A percentile compares a stretch with the other conserved stretches of the same genome.
phyloP scores from a whole-genome alignment of 257 asterid genomes.

The Misopates orontium region DNA sequence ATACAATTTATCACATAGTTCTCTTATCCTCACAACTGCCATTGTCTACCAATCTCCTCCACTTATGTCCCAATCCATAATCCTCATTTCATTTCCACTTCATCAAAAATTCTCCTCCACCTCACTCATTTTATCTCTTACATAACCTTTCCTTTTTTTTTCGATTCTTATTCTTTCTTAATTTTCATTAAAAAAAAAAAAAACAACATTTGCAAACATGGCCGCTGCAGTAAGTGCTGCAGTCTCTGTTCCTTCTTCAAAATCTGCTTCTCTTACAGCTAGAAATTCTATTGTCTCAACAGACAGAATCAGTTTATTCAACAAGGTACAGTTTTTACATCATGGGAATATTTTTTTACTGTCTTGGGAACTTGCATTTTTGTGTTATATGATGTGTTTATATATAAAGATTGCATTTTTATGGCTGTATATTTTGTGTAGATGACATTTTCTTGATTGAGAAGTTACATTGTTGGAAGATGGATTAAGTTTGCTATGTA shows the following conservation, averaged over 20 bases:
- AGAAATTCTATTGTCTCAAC: slow-evolving; percentile 59
- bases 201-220: slow-evolving; percentile 40
- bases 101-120: slow-evolving; percentile 20
- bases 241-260: slow-evolving; percentile 81
- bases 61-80: slow-evolving; percentile 43
- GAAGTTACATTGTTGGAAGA: not conserved
- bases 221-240: slow-evolving; percentile 96
- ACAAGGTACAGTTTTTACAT: slow-evolving; percentile 49
- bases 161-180: slow-evolving; percentile 16
- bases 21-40: slow-evolving; percentile 49
- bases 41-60: slow-evolving; percentile 49
- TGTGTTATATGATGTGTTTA: no score
- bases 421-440: no score
- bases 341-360: not conserved
- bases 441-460: not conserved
- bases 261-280: slow-evolving; percentile 55
- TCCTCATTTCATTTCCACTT: no score
- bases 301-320: slow-evolving; percentile 58
- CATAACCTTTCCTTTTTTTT: slow-evolving; percentile 15
- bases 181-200: not conserved
- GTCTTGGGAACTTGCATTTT: not conserved
- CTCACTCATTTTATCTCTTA: slow-evolving; percentile 17
- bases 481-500: not conserved
- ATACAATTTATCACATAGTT: slow-evolving; percentile 18
- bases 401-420: no score